Evolutionary conservation across 495 filamentous ascomycete species (phyloP), one percentile per base, ranked within the genome.

Genomic region (Sporormia fimetaria): DNA sequence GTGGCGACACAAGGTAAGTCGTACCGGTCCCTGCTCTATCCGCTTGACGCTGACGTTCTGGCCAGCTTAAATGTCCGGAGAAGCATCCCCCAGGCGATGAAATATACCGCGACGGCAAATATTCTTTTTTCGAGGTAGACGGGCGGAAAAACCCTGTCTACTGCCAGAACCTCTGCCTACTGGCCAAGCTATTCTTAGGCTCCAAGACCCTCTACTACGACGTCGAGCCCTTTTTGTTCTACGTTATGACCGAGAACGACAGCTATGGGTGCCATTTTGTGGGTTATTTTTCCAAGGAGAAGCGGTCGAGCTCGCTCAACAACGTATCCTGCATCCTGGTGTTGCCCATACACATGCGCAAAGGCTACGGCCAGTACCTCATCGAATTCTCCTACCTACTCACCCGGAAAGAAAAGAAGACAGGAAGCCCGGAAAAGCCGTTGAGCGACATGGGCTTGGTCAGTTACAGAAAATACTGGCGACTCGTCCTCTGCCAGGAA

Each of bases 161-260:
- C 54, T 98, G 92, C 57, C 92, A 96, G 57, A 96, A 96, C 48
- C 73, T 98, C 3, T 98, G 90, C 61, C 74, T 98, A 12, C 71
- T 98, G 28, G 88, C 92, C 18, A 98, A 98, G 57, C 69, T 98
- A 10, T 98, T 98, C 55, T 66, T 98, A 2, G 90, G 90, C 6
- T 96, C 90, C 2, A 98, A 98, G 57, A 98, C 90, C 1, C 70
- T 98, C 8, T 98, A 98, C 57, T 98, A 98, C 61, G 90, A 98
- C 54, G 90, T 98, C 3, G 92, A 98, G 44, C 90, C 90, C 0
- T 98, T 98, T 57, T 65, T 98, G 12, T 98, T 98, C 67, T 98
- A 98, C 61, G 86, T 98, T 32, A 88, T 98, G 71, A 94, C 87
- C 35, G 90, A 96, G 58, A 87, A 79, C 51, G 87, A 98, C 52